Conservation (phyloP, 2,329 filamentous ascomycete genomes). For the Claviceps sp. region DNA sequence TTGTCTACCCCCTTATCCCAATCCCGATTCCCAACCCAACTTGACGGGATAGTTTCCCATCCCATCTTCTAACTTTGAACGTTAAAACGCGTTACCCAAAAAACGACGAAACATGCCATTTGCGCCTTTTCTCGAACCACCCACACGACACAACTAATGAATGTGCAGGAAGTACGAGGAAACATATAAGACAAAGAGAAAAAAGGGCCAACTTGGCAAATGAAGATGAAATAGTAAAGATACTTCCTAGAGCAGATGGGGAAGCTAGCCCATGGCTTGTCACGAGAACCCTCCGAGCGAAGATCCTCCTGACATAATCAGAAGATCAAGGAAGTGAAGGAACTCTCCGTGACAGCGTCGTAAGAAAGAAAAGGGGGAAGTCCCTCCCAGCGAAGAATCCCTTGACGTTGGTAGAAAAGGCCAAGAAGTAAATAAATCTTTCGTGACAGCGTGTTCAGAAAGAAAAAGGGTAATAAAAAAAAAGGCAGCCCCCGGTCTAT, state of each 20-base stretch:
- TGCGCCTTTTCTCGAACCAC: background rate
- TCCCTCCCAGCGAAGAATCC: background rate
- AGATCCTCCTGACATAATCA: too few relatives aligned
- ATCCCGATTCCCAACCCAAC: background rate
- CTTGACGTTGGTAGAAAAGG: background rate
- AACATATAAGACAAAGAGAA: background rate
- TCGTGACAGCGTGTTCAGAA: too few relatives aligned
- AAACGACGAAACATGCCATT: background rate
- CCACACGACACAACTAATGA: background rate
- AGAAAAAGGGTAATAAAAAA: too few relatives aligned
- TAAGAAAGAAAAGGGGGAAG: too few relatives aligned
- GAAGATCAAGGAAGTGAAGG: too few relatives aligned
- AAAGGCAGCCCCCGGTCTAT: background rate
- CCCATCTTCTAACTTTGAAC: background rate
- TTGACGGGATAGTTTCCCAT: background rate
- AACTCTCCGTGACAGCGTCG: too few relatives aligned
- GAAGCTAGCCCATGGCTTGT: too few relatives aligned
- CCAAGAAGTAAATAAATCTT: background rate
- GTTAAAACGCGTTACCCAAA: too few relatives aligned
- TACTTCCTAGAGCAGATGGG: too few relatives aligned
- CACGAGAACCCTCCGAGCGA: too few relatives aligned
- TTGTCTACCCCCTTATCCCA: background rate
- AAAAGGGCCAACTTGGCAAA: background rate
- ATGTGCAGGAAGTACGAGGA: background rate
- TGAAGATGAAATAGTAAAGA: too few relatives aligned